Evolutionary conservation across 768 basidiomycete genomes (phyloP).

Genomic region (Tylopilus rubrobrunneus): DNA sequence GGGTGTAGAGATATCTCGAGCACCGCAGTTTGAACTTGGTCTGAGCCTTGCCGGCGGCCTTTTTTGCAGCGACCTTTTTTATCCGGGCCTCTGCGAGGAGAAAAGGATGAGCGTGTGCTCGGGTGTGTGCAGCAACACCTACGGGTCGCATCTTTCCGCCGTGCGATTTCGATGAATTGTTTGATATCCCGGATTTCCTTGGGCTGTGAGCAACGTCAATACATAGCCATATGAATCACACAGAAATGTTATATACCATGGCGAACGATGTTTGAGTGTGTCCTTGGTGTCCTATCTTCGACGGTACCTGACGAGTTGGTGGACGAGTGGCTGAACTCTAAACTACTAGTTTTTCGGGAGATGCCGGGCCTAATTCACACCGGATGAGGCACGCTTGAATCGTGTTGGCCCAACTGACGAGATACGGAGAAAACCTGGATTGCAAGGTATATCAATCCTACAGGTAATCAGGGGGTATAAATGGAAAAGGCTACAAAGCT

Average conservation of each 20-base stretch:
- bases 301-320: background rate
- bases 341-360: slow-evolving; percentile 26
- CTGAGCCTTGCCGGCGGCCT: slow-evolving; percentile 66
- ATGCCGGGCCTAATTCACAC: slow-evolving; percentile 10
- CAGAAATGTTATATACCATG: slow-evolving; percentile 25
- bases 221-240: background rate
- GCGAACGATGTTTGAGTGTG: slow-evolving; percentile 14
- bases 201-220: slow-evolving; percentile 51
- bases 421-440: background rate
- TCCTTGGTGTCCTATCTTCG: background rate
- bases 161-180: slow-evolving; percentile 94
- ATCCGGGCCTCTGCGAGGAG: slow-evolving; percentile 79
- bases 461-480: background rate
- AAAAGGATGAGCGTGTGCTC: background rate
- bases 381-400: no score
- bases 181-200: slow-evolving; percentile 99
- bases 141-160: slow-evolving; percentile 97
- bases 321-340: slow-evolving; percentile 32
- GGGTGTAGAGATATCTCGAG: slow-evolving; percentile 96
- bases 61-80: slow-evolving; percentile 83
- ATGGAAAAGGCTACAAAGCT: slow-evolving; percentile 13
- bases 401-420: background rate
- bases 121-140: slow-evolving; percentile 35
- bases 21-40: slow-evolving; percentile 99
- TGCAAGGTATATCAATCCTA: background rate